Conservation (phyloP, 352 stramenopile species). For the Globisporangium paroecandrum region DNA sequence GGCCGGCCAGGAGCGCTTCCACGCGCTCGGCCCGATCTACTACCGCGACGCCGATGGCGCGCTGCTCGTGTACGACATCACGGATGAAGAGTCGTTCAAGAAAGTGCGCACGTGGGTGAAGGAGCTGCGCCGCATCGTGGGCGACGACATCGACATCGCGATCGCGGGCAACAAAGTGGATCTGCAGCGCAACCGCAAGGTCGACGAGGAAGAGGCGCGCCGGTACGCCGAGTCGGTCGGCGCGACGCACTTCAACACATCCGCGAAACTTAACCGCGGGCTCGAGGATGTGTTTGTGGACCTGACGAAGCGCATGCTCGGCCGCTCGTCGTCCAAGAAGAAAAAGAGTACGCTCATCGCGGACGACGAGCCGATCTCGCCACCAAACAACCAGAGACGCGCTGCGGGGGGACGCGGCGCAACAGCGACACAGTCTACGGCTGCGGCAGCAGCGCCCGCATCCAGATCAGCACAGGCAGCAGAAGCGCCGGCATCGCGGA, state of each 20-base stretch:
- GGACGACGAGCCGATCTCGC: conserved; percentile 53
- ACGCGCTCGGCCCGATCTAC: conserved; percentile 86
- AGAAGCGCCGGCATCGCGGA: conserved; percentile 22
- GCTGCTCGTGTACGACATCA: conserved; percentile 92
- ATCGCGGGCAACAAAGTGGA: conserved; percentile 94
- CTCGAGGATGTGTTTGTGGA: conserved; percentile 91
- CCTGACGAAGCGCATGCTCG: conserved; percentile 82
- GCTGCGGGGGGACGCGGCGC: conserved; percentile 5
- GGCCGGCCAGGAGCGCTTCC: conserved; percentile 86
- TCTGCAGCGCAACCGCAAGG: conserved; percentile 86
- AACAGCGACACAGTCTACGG: conserved; percentile 12
- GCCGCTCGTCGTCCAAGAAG: conserved; percentile 57
- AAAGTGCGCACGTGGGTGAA: conserved; percentile 93
- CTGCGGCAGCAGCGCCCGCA: conserved; percentile 16
- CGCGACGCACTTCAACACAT: conserved; percentile 89
- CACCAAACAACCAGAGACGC: conserved; percentile 19
- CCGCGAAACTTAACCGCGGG: conserved; percentile 89
- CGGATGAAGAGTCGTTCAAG: conserved; percentile 88
- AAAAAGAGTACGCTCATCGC: conserved; percentile 82
- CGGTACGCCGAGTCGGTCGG: conserved; percentile 85
- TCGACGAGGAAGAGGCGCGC: conserved; percentile 80
- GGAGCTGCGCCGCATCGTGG: conserved; percentile 89
- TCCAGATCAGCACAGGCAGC: not conserved
- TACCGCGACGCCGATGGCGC: conserved; percentile 88
- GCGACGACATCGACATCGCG: conserved; percentile 88